phyloP scores from a whole-genome alignment of 78 protist genomes.

The Pigoraptor vietnamica region DNA sequence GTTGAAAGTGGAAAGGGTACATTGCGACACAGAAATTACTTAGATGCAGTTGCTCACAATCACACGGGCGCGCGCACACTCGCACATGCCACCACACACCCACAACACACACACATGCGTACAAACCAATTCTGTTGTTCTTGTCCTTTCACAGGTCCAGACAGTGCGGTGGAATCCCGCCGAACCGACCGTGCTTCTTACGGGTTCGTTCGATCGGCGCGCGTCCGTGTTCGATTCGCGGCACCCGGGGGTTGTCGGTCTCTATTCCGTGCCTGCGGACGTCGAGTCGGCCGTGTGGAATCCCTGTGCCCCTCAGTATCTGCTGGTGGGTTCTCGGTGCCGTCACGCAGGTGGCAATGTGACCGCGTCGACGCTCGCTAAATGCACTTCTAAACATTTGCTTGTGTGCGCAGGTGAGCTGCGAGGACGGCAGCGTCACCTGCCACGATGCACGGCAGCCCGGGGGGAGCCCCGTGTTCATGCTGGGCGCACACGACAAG shows the following conservation, averaged over 20 bases:
- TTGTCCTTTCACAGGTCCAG: constrained; percentile 9
- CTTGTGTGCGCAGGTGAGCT: neutral
- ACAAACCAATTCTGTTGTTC: neutral
- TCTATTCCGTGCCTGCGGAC: neutral
- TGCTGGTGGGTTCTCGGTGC: neutral
- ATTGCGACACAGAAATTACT: too few relatives aligned
- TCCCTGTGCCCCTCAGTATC: neutral
- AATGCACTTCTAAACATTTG: too few relatives aligned
- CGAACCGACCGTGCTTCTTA: constrained; percentile 23
- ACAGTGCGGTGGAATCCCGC: constrained; percentile 22
- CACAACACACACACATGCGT: neutral
- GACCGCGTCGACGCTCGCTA: too few relatives aligned
- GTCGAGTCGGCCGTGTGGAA: neutral
- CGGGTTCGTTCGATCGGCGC: constrained; percentile 28
- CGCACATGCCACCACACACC: neutral
- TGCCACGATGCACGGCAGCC: neutral
- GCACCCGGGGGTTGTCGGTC: neutral
- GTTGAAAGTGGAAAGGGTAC: too few relatives aligned
- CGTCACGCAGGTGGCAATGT: too few relatives aligned
- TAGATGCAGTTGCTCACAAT: neutral
- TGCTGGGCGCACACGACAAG: neutral
- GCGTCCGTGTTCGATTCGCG: constrained; percentile 25
- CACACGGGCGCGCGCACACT: neutral
- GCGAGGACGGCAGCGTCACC: neutral
- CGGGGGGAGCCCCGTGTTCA: neutral